Conservation (phyloP, 306 rosid species). For the Quercus suber region DNA sequence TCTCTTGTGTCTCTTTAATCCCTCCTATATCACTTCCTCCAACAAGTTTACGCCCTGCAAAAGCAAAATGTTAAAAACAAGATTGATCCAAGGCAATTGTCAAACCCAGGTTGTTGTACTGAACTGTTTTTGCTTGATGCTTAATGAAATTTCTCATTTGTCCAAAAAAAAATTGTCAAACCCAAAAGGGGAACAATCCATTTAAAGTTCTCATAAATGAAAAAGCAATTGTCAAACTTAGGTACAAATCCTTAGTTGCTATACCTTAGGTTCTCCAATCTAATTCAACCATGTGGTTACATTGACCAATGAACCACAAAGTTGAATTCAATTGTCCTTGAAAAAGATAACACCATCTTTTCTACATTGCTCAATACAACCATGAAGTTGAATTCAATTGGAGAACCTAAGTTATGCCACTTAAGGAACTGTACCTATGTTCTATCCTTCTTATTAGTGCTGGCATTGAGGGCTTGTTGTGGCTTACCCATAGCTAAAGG, state of each 20-base stretch:
- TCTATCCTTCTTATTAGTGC: neutral
- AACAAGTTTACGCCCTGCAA: conserved; percentile 68
- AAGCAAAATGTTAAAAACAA: neutral
- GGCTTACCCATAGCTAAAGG: conserved; percentile 60
- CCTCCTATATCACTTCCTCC: conserved; percentile 95
- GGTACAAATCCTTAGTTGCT: too few relatives aligned
- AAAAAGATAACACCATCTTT: too few relatives aligned
- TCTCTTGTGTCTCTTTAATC: conserved; percentile 89
- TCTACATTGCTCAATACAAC: too few relatives aligned
- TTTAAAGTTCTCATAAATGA: neutral
- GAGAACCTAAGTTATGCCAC: too few relatives aligned
- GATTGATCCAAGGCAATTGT: neutral
- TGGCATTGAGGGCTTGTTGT: conserved; percentile 1
- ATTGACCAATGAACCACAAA: too few relatives aligned
- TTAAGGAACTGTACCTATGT: too few relatives aligned
- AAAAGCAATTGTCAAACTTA: neutral
- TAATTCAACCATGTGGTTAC: too few relatives aligned
- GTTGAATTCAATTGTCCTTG: too few relatives aligned
- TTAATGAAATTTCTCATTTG: too few relatives aligned
- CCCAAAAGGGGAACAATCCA: neutral
- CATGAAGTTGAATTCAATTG: too few relatives aligned
- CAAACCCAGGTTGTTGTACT: neutral
- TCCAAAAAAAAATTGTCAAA: neutral
- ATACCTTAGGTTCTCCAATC: too few relatives aligned
- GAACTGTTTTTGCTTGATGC: too few relatives aligned